phyloP scores from a whole-genome alignment of 257 asterid genomes.

The Nicotiana sylvestris region DNA sequence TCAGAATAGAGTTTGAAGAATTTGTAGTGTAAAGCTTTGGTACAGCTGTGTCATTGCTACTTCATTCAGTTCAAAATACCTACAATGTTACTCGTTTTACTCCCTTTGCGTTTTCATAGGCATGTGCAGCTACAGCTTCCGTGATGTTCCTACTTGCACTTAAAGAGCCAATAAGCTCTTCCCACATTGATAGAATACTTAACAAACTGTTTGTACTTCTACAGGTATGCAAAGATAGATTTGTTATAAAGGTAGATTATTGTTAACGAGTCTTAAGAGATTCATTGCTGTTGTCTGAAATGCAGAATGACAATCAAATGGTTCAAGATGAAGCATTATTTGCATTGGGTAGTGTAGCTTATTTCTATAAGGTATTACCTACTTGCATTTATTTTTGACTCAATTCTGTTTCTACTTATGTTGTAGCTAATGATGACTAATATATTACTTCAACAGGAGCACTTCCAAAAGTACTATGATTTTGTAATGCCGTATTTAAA shows the following conservation, averaged over 20 bases:
- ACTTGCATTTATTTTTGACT: too few relatives aligned
- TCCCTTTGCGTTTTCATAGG: too few relatives aligned
- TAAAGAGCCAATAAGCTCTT: too few relatives aligned
- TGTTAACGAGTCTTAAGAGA: constrained; percentile 39
- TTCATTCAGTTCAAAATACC: neutral
- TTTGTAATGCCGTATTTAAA: too few relatives aligned
- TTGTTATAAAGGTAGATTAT: too few relatives aligned
- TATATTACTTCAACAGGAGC: constrained; percentile 41
- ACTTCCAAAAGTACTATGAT: neutral
- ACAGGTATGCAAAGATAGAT: too few relatives aligned
- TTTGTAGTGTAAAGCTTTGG: too few relatives aligned
- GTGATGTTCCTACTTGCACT: too few relatives aligned
- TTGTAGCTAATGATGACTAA: constrained; percentile 17
- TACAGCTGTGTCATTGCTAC: neutral
- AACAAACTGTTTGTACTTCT: constrained; percentile 24
- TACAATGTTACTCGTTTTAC: neutral
- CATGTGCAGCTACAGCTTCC: too few relatives aligned
- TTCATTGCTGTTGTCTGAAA: constrained; percentile 14
- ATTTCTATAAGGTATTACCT: constrained; percentile 67
- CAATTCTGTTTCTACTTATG: neutral
- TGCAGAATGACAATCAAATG: constrained; percentile 90
- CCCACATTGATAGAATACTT: constrained; percentile 48
- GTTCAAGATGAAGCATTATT: constrained; percentile 92
- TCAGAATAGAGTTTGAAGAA: too few relatives aligned
- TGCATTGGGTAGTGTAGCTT: constrained; percentile 85